These are phyloP conservation scores for Trichoderma asperellum DNA, from an alignment of 2,329 filamentous ascomycete genomes.

Conservation along the genomic window DNA sequence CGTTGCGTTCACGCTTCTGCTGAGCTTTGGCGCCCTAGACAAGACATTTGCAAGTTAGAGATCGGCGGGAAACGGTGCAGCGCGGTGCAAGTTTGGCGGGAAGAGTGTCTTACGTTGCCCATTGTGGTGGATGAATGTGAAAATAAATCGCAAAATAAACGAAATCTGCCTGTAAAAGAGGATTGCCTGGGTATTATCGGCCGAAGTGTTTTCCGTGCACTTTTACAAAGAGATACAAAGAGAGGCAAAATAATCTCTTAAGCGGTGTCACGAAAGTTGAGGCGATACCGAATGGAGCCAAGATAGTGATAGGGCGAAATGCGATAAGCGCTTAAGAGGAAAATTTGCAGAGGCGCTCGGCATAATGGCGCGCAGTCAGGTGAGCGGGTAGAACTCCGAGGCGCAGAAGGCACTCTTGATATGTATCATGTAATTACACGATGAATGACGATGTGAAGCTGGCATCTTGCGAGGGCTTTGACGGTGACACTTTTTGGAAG, in stretches of 20 bases:
- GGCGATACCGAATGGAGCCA: slow-evolving; percentile 3
- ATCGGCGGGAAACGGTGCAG: neutral
- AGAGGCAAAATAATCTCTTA: slow-evolving; percentile 1
- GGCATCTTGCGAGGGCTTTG: no score
- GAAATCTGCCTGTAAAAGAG: neutral
- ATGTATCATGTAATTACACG: neutral
- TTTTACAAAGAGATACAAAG: neutral
- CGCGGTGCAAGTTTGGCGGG: neutral
- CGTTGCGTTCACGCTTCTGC: slow-evolving; percentile 74
- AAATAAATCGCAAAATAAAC: neutral
- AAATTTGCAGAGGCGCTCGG: slow-evolving; percentile 20
- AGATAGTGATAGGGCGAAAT: neutral
- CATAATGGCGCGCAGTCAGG: slow-evolving; percentile 1
- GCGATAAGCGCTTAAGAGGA: slow-evolving; percentile 11
- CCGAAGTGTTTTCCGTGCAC: neutral
- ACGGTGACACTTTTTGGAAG: no score
- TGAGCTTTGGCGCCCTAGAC: slow-evolving; percentile 65
- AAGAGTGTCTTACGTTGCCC: slow-evolving; percentile 41
- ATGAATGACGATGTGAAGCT: no score
- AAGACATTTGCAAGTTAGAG: slow-evolving; percentile 32
- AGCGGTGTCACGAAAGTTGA: slow-evolving; percentile 16
- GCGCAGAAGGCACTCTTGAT: neutral
- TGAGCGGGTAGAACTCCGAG: neutral
- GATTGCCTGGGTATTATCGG: neutral
- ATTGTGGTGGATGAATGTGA: slow-evolving; percentile 33